Conservation (phyloP, 352 stramenopile species). For the Globisporangium ultimum region DNA sequence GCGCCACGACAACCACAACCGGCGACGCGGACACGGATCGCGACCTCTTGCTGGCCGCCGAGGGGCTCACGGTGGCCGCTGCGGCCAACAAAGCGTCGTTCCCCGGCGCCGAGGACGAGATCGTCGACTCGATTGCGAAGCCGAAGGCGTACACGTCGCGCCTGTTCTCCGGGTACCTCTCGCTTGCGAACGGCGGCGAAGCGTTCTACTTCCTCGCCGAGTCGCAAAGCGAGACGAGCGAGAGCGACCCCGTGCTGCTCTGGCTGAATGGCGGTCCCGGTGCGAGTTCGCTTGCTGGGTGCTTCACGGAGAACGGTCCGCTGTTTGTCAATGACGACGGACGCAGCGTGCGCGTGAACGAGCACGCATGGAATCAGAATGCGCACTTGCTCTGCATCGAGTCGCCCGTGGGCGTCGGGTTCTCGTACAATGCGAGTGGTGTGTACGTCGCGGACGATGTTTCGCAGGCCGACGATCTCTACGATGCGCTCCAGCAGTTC, state of each 20-base stretch:
- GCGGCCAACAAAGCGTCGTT: slow-evolving; percentile 9
- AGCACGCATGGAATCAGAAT: slow-evolving; percentile 54
- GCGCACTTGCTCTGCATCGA: slow-evolving; percentile 61
- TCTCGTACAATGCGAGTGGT: slow-evolving; percentile 55
- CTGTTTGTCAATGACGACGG: slow-evolving; percentile 61
- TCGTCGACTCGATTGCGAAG: slow-evolving; percentile 12
- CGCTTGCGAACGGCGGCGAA: slow-evolving; percentile 14
- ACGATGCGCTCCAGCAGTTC: slow-evolving; percentile 79
- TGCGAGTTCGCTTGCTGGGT: slow-evolving; percentile 50
- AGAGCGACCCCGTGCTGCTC: slow-evolving; percentile 49
- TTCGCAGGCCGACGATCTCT: slow-evolving; percentile 70
- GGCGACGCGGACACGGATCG: background rate
- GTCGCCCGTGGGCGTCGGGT: slow-evolving; percentile 61
- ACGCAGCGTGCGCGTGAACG: slow-evolving; percentile 36
- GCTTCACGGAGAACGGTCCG: slow-evolving; percentile 68
- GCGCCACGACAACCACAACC: background rate
- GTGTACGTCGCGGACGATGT: slow-evolving; percentile 77
- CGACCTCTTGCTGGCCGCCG: background rate
- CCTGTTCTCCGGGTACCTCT: slow-evolving; percentile 18
- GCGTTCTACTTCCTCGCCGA: slow-evolving; percentile 61
- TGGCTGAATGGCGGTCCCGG: slow-evolving; percentile 73
- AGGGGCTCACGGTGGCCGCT: background rate
- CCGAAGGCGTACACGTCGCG: slow-evolving; percentile 16
- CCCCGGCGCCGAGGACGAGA: slow-evolving; percentile 15
- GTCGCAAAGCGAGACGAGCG: slow-evolving; percentile 37